phyloP scores from a whole-genome alignment of 768 basidiomycete species.

The Exidia glandulosa region DNA sequence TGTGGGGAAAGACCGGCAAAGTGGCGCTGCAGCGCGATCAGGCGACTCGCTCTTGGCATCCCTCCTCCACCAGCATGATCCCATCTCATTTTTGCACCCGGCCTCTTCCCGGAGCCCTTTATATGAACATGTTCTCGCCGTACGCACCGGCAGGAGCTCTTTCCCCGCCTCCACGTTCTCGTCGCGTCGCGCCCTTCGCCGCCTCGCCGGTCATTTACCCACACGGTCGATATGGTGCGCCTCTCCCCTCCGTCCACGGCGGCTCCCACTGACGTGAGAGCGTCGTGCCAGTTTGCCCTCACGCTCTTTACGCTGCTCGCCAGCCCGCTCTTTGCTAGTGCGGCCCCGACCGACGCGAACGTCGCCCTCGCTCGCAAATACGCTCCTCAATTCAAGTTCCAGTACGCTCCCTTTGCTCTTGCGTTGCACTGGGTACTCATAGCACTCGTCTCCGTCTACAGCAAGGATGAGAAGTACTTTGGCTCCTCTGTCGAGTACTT shows the following conservation, averaged over 20 bases:
- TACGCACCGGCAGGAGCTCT: not conserved
- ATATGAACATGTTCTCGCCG: not conserved
- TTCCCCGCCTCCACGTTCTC: not conserved
- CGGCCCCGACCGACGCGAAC: not conserved
- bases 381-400: slow-evolving; percentile 3
- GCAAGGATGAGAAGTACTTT: slow-evolving; percentile 3
- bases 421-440: too few species aligned
- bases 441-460: not conserved
- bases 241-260: not conserved
- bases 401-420: not conserved
- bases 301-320: not conserved
- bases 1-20: too few species aligned
- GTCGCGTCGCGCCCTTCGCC: not conserved
- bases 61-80: too few species aligned
- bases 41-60: too few species aligned
- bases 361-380: slow-evolving; percentile 5
- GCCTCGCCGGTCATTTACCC: not conserved
- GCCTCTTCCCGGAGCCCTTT: not conserved
- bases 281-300: not conserved
- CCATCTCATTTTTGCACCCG: too few species aligned
- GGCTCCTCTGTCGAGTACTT: slow-evolving; percentile 5
- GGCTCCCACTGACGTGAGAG: not conserved
- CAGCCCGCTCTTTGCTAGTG: not conserved
- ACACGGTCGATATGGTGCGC: not conserved
- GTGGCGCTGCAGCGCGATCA: too few species aligned